Percentiles rank a stretch among this genome's conserved stretches.
Evolutionary conservation across 805 yeast species (phyloP).

Genomic region (Wickerhamiella sorbophila): DNA sequence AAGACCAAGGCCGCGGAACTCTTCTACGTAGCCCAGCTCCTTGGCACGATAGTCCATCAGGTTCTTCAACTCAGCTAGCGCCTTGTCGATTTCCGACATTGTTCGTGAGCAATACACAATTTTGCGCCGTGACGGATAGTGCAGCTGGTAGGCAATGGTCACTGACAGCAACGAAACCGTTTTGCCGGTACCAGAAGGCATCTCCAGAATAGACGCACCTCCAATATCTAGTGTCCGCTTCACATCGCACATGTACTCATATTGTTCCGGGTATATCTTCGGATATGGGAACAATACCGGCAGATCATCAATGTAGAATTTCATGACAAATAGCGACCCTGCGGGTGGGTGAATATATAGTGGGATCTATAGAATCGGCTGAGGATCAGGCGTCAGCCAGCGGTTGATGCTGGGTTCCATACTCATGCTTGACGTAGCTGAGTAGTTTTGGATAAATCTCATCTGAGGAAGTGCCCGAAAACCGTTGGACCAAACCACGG

Average conservation of each 20-base stretch:
- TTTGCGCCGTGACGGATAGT: conserved; percentile 84
- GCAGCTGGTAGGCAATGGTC: conserved; percentile 89
- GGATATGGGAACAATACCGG: conserved; percentile 96
- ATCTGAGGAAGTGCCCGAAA: conserved; percentile 72
- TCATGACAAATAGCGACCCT: conserved; percentile 21
- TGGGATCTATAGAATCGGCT: neutral
- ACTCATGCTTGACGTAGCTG: neutral
- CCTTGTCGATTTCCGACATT: conserved; percentile 97
- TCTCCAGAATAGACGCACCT: conserved; percentile 89
- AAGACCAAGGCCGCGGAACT: conserved; percentile 85
- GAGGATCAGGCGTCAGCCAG: neutral
- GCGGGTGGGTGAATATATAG: neutral
- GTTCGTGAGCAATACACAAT: conserved; percentile 97
- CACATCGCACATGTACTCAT: conserved; percentile 93
- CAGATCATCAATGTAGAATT: conserved; percentile 86
- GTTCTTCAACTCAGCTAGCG: conserved; percentile 75
- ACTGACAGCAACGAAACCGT: conserved; percentile 83
- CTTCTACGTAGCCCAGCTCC: conserved; percentile 77
- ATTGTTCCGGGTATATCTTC: conserved; percentile 93
- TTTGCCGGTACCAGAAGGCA: conserved; percentile 99
- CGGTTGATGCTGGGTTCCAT: neutral
- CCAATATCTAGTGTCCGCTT: conserved; percentile 90
- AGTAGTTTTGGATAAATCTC: conserved; percentile 53
- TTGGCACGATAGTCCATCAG: conserved; percentile 76
- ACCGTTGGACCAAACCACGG: conserved; percentile 37